Conservation (phyloP, 306 rosid species). For the Dalbergia cultrata region DNA sequence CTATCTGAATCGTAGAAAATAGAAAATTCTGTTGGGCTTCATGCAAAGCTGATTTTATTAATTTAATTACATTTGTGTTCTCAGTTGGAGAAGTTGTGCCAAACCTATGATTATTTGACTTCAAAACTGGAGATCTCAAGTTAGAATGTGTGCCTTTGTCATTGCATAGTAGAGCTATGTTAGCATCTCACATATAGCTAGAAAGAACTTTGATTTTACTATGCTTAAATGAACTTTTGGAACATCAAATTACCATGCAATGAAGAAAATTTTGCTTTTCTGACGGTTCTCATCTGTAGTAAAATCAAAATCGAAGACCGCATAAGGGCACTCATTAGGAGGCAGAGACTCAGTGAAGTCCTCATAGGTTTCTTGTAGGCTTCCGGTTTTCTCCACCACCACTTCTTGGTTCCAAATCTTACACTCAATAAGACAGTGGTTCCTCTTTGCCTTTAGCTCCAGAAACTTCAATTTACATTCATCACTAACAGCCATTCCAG, state of each 20-base stretch:
- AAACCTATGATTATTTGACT: no score
- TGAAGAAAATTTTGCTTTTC: constrained; percentile 68
- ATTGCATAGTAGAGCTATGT: no score
- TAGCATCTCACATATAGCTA: neutral
- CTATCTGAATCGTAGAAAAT: no score
- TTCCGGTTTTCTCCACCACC: constrained; percentile 59
- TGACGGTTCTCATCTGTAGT: constrained; percentile 59
- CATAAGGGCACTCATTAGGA: constrained; percentile 65
- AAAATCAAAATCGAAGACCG: constrained; percentile 68
- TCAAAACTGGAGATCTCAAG: no score
- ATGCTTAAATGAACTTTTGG: neutral
- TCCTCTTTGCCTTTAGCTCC: constrained; percentile 67
- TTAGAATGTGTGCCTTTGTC: no score
- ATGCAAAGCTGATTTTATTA: no score
- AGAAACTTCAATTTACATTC: constrained; percentile 64
- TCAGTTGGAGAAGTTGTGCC: no score
- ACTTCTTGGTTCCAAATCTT: constrained; percentile 59
- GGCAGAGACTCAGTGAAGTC: constrained; percentile 55
- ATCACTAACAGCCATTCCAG: constrained; percentile 69
- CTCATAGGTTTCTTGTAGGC: constrained; percentile 54
- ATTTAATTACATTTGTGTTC: no score
- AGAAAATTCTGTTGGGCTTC: no score
- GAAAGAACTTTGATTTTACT: neutral
- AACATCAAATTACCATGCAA: constrained; percentile 60
- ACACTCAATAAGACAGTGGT: constrained; percentile 59